These are phyloP conservation scores for Chloropicon primus DNA, from an alignment of 139 green algal genomes.

Conservation along the genomic window DNA sequence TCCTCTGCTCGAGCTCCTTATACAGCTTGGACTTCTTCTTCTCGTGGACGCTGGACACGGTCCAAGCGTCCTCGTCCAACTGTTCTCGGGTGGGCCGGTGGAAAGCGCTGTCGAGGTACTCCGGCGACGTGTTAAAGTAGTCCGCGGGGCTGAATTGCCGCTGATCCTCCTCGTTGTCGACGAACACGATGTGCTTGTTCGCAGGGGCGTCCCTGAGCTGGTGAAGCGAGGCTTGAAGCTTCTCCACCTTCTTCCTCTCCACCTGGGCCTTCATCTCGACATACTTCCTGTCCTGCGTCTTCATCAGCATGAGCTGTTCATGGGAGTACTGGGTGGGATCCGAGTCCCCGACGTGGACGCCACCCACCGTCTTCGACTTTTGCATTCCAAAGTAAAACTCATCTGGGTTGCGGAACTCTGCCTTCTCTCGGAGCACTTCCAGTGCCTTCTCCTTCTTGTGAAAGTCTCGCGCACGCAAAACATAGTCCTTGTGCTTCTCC, in stretches of 20 bases:
- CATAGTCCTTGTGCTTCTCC: conserved; percentile 97
- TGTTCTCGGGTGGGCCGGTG: conserved; percentile 44
- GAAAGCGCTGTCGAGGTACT: conserved; percentile 58
- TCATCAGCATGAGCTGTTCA: conserved; percentile 85
- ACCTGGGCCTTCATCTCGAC: conserved; percentile 51
- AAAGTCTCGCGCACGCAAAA: conserved; percentile 76
- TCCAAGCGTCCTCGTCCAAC: neutral
- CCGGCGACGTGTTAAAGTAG: conserved; percentile 63
- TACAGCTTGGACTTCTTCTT: conserved; percentile 49
- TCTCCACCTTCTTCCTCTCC: conserved; percentile 68
- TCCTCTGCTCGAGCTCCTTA: conserved; percentile 56
- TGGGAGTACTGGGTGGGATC: conserved; percentile 80
- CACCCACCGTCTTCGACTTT: conserved; percentile 57
- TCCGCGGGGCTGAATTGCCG: conserved; percentile 37
- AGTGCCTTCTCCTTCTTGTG: conserved; percentile 84
- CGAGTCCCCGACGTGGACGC: conserved; percentile 54
- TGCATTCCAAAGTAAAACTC: conserved; percentile 99
- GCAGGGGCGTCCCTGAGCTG: conserved; percentile 47
- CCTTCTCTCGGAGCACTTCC: conserved; percentile 73
- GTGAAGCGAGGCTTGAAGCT: conserved; percentile 61
- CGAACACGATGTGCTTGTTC: conserved; percentile 59
- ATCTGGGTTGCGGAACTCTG: conserved; percentile 88
- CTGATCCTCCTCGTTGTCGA: conserved; percentile 37
- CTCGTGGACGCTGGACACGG: conserved; percentile 13
- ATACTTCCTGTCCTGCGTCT: conserved; percentile 83